phyloP scores from a whole-genome alignment of 345 rosid species.

The Syzygium oleosum region DNA sequence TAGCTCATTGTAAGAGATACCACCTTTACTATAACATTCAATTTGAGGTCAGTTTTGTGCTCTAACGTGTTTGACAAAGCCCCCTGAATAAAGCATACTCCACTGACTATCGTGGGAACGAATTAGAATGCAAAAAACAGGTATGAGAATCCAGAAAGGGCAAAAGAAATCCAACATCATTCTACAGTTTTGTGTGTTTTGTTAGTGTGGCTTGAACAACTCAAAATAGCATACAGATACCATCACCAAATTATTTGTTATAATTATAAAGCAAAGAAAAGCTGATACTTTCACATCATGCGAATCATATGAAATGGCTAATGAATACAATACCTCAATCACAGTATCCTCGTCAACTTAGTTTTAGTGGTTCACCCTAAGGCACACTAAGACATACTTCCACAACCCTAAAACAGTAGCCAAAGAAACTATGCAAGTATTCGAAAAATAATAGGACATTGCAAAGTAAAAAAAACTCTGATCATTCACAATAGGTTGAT shows the following conservation, averaged over 20 bases:
- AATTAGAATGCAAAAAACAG: not conserved
- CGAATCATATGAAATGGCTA: not conserved
- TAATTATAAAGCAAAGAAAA: not conserved
- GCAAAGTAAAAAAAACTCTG: not conserved
- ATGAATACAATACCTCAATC: not conserved
- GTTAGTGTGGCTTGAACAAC: not conserved
- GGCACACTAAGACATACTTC: not conserved
- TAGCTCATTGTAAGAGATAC: not conserved
- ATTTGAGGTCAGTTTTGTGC: not conserved
- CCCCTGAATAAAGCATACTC: not conserved
- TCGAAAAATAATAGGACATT: not conserved
- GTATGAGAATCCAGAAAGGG: not conserved
- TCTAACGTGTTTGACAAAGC: not conserved
- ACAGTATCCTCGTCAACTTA: not conserved
- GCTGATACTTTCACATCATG: not conserved
- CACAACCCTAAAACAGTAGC: not conserved
- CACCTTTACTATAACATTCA: not conserved
- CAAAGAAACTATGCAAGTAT: not conserved
- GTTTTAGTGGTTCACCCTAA: not conserved
- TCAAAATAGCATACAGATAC: not conserved
- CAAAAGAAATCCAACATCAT: not conserved
- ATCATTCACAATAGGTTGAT: not conserved
- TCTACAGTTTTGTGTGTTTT: not conserved
- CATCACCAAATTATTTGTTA: not conserved
- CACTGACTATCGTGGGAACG: not conserved